phyloP scores from a whole-genome alignment of 2,329 filamentous ascomycete genomes.

The Madurella fahalii region DNA sequence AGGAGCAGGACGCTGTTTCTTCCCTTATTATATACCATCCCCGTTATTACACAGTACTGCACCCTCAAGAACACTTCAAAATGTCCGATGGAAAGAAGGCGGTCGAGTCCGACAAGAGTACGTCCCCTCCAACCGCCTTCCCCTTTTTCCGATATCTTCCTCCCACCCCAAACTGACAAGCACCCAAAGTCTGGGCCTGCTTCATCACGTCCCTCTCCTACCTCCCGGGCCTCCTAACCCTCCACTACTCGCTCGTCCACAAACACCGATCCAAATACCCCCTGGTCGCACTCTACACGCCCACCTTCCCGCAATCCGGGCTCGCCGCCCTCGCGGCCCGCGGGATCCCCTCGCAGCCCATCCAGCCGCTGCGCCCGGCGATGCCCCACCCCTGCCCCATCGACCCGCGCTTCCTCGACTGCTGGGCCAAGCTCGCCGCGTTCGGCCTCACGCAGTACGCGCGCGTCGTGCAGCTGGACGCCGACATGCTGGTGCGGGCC shows the following conservation, averaged over 20 bases:
- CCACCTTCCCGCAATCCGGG: slow-evolving; percentile 63
- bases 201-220: slow-evolving; percentile 83
- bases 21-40: too few species aligned
- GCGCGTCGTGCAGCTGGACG: slow-evolving; percentile 78
- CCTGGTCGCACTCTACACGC: slow-evolving; percentile 77
- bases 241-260: slow-evolving; percentile 70
- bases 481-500: slow-evolving; percentile 76
- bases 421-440: slow-evolving; percentile 80
- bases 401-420: slow-evolving; percentile 83
- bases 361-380: slow-evolving; percentile 69
- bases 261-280: slow-evolving; percentile 62
- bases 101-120: slow-evolving; percentile 41
- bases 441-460: slow-evolving; percentile 75
- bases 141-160: neutral
- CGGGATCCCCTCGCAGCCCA: slow-evolving; percentile 63
- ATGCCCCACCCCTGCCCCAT: slow-evolving; percentile 55
- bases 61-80: neutral
- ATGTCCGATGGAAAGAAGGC: slow-evolving; percentile 26
- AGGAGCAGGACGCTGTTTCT: too few species aligned
- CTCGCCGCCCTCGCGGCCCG: slow-evolving; percentile 65
- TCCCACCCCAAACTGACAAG: neutral
- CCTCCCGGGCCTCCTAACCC: slow-evolving; percentile 75
- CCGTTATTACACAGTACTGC: too few species aligned
- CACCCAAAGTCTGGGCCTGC: slow-evolving; percentile 63
- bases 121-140: neutral